phyloP scores from a whole-genome alignment of 2,329 filamentous ascomycete genomes.

The Alternaria burnsii region DNA sequence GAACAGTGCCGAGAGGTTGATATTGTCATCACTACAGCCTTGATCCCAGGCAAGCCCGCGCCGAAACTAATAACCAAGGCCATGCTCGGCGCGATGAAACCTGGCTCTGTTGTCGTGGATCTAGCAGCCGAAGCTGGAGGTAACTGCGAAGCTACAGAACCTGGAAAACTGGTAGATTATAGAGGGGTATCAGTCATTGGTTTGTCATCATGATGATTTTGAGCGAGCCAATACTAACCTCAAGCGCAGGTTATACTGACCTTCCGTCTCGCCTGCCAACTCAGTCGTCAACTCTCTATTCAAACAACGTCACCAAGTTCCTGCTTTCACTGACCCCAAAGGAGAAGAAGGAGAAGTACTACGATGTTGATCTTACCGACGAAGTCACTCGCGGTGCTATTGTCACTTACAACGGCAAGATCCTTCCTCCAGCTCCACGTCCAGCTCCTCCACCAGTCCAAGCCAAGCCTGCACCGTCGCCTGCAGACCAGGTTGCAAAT shows the following conservation, averaged over 20 bases:
- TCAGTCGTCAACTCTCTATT: constrained; percentile 89
- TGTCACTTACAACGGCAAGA: constrained; percentile 78
- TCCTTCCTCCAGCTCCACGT: constrained; percentile 78
- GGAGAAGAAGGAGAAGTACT: constrained; percentile 79
- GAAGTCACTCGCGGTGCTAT: constrained; percentile 88
- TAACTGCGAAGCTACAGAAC: constrained; percentile 83
- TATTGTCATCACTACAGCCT: constrained; percentile 90
- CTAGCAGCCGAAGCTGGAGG: constrained; percentile 87
- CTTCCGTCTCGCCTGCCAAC: constrained; percentile 86
- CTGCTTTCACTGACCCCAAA: constrained; percentile 81
- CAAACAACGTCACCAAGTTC: constrained; percentile 92
- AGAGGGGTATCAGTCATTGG: constrained; percentile 86
- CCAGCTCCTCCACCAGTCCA: constrained; percentile 68
- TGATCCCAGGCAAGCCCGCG: constrained; percentile 84
- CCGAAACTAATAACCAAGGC: constrained; percentile 84
- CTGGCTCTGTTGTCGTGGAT: constrained; percentile 87
- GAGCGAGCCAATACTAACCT: constrained; percentile 47
- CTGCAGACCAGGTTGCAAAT: constrained; percentile 58
- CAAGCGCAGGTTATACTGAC: constrained; percentile 73
- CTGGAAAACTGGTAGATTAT: constrained; percentile 74
- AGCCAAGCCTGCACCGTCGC: constrained; percentile 51
- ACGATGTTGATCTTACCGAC: constrained; percentile 80
- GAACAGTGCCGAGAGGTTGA: constrained; percentile 88
- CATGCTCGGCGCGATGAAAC: constrained; percentile 86
- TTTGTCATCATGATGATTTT: constrained; percentile 45